Base-by-base conservation (phyloP, 2,329 filamentous ascomycete species). In the Talaromyces verruculosus region DNA sequence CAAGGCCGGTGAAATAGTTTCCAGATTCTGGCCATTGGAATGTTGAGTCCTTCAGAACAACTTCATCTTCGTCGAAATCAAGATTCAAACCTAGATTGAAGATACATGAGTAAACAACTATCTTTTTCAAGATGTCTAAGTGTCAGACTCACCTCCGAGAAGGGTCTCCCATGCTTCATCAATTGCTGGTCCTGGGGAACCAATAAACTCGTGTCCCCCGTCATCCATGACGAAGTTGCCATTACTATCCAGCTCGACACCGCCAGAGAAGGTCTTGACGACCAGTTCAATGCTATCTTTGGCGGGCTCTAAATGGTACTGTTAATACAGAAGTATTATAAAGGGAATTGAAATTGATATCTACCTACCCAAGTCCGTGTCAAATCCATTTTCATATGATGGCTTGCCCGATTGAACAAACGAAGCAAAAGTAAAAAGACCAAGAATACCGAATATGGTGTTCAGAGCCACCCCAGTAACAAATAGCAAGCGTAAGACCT, bases 341-440 rank as follows among this genome's bases (percentile, higher is more conserved):
- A 15, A 19, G 17, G 49, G 17, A n/a, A 1, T 25, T 25, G 2
- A 5, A 22, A 10, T 49, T 22, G 22, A 19, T 45, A 11, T n/a
- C 25, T 55, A 10, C 49, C 25, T 55, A 55, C 49, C 49, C 35
- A 55, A 55, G 8, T 55, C 49, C 28, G 49, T 30, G 49, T 30
- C 49, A 28, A 55, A 55, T 55, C 49, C 49, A 55, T 35, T 30
- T 55, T 55, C 49, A 25, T 55, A 55, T 33, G 49, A 55, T 33
- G 49, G 30, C 15, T 35, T 30, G 49, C 15, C 15, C 22, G 28
- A 33, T 30, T 19, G 7, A 28, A 55, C 13, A 55, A 49, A 49
- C 45, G 45, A 49, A 25, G 45, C 45, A 19, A 55, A 55, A n/a
- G 49, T 55, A 3, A 30, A 55, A 19, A 55, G 25, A 55, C 25